A percentile compares a stretch with the other conserved stretches of the same genome.
These are phyloP conservation scores for Lasiodiplodia citricola DNA, from an alignment of 2,329 filamentous ascomycete species.

Conservation along the genomic window DNA sequence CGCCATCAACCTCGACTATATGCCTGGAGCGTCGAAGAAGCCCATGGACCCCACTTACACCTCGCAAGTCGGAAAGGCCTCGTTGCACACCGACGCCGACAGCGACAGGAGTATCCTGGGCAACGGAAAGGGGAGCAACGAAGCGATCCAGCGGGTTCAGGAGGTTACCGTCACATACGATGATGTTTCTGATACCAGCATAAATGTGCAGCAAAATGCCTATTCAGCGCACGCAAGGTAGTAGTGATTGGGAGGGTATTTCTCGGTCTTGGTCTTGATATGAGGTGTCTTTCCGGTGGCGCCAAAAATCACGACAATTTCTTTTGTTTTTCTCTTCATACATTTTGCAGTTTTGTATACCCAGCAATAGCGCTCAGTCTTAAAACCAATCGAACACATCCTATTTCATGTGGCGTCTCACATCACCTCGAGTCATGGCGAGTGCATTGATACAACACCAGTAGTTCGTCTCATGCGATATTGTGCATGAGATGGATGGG, in stretches of 20 bases:
- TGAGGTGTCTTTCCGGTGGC: not conserved
- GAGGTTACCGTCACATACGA: conserved; percentile 27
- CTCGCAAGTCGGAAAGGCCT: not conserved
- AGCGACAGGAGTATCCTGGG: conserved; percentile 30
- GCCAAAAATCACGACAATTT: not conserved
- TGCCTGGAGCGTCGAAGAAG: conserved; percentile 10
- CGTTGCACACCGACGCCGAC: conserved; percentile 12
- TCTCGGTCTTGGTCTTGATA: not conserved
- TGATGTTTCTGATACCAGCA: not conserved
- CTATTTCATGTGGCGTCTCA: not conserved
- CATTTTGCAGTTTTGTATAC: not conserved
- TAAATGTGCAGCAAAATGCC: not conserved
- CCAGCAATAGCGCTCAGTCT: not conserved
- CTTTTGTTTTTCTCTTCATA: not conserved
- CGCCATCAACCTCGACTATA: conserved; percentile 23
- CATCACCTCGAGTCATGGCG: not conserved
- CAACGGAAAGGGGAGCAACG: conserved; percentile 9
- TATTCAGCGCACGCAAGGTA: not conserved
- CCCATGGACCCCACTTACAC: not conserved
- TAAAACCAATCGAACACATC: not conserved
- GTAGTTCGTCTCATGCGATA: no score
- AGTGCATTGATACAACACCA: not conserved
- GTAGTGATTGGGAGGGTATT: not conserved
- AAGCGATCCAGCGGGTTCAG: conserved; percentile 25
- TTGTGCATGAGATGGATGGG: no score